Base-by-base conservation (phyloP, 164 flowering plant genomes). In the Macadamia integrifolia region DNA sequence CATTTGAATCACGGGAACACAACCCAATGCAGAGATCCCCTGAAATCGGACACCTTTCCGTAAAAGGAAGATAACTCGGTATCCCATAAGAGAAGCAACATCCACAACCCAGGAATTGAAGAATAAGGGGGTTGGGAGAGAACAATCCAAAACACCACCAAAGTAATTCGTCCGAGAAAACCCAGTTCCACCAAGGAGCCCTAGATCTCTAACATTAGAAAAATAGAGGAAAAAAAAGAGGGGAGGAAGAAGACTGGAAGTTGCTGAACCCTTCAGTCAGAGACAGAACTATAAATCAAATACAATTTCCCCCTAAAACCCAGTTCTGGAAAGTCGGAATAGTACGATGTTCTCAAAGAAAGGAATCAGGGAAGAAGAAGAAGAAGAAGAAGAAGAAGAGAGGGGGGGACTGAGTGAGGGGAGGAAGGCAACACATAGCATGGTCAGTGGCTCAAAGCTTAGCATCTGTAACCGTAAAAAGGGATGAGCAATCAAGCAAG, bases 121-220 rank as follows among this genome's bases (percentile, higher is more conserved):
- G 55, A 6, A 50, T 5, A 43, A 43, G 9, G 48, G 48, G 48
- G 9, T 5, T 5, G 9, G 48, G 48, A 43, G 9, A 43, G 9
- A 50, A 11, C 57, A 14, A 53, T 60, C 65, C 65, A 60, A 43
- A 66, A 29, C 15, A 48, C 13, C 10, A 62, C 60, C 50, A 73
- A 66, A 61, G 43, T 64, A 52, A 58, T 6, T 57, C 62, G 40
- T 59, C 44, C 58, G 64, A 49, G 55, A 46, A 48, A 72, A 56
- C 67, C 71, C 75, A 68, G 29, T 10, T 44, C 56, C 66, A 66
- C 13, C 50, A 2, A 46, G 50, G 13, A 8, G 50, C 50, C 50
- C 50, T 8, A 9, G 9, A 46, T 46, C 50, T 8, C 50, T 8
- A 46, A 46, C 1, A 46, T 35, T 3, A 46, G 13, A 46, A 46